Evolutionary conservation across 495 filamentous ascomycete species (phyloP).

Genomic region (Neurospora pannonica): DNA sequence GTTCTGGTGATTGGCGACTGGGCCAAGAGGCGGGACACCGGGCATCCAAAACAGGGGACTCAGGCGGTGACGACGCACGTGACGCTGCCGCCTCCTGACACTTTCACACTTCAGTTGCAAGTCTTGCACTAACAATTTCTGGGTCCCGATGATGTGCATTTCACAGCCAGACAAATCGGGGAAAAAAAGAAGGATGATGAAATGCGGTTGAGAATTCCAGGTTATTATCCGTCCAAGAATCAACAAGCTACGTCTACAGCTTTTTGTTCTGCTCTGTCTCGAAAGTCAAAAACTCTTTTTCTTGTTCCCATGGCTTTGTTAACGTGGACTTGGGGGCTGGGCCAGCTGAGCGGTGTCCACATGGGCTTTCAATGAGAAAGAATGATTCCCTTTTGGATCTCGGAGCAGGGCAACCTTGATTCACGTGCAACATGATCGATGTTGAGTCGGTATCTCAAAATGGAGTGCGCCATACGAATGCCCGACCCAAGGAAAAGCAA

Average conservation of each 20-base stretch:
- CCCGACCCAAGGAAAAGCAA: not conserved
- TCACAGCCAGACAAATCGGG: not conserved
- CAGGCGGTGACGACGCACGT: conserved; percentile 1
- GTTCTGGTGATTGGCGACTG: conserved; percentile 7
- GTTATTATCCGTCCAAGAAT: not conserved
- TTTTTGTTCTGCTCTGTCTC: not conserved
- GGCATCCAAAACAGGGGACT: not conserved
- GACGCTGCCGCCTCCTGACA: not conserved
- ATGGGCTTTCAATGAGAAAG: not conserved
- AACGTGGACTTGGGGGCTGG: not conserved
- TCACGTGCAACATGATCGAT: not conserved
- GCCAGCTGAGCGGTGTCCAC: not conserved
- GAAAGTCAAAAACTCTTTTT: not conserved
- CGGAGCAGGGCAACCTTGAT: not conserved
- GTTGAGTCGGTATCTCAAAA: not conserved
- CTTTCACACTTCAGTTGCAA: not conserved
- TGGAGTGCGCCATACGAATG: not conserved
- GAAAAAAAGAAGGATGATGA: not conserved
- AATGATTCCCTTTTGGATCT: not conserved
- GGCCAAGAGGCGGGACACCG: not conserved
- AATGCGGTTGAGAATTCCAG: not conserved
- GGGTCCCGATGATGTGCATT: not conserved
- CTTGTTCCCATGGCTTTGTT: not conserved
- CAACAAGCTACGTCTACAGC: not conserved
- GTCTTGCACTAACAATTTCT: not conserved